Conservation (phyloP, 73 alveolate genomes). For the Paramecium tetraurelia region DNA sequence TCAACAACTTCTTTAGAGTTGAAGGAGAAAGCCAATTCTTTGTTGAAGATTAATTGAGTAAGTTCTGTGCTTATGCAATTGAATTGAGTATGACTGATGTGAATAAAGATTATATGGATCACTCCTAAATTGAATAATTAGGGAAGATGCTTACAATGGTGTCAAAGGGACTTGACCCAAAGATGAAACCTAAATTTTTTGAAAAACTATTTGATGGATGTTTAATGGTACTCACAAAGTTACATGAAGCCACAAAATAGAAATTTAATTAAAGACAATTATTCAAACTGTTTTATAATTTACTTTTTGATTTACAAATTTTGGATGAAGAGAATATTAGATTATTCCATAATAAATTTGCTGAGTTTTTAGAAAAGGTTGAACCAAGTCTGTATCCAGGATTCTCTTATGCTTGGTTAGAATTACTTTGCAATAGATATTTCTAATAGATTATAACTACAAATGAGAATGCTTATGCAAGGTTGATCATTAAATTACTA, state of each 20-base stretch:
- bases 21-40: neutral
- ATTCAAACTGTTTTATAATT: slow-evolving; percentile 79
- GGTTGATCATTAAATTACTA: neutral
- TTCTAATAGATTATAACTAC: slow-evolving; percentile 56
- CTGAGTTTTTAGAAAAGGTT: slow-evolving; percentile 83
- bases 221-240: slow-evolving; percentile 75
- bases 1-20: neutral
- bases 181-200: slow-evolving; percentile 72
- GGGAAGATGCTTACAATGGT: slow-evolving; percentile 68
- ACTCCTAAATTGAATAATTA: slow-evolving; percentile 80
- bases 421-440: slow-evolving; percentile 86
- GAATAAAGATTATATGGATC: slow-evolving; percentile 61
- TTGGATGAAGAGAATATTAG: slow-evolving; percentile 64
- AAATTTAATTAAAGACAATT: slow-evolving; percentile 90
- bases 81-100: slow-evolving; percentile 43
- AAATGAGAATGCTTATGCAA: neutral
- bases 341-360: slow-evolving; percentile 61
- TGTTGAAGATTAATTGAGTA: slow-evolving; percentile 8
- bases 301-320: slow-evolving; percentile 66
- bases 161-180: slow-evolving; percentile 43
- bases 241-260: slow-evolving; percentile 73
- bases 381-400: slow-evolving; percentile 94
- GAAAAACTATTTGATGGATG: slow-evolving; percentile 78
- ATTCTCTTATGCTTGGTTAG: slow-evolving; percentile 96
- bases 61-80: slow-evolving; percentile 44